These are phyloP conservation scores for Cryptococcus amylolentus DNA, from an alignment of 1,284 basidiomycete species.

Conservation along the genomic window DNA sequence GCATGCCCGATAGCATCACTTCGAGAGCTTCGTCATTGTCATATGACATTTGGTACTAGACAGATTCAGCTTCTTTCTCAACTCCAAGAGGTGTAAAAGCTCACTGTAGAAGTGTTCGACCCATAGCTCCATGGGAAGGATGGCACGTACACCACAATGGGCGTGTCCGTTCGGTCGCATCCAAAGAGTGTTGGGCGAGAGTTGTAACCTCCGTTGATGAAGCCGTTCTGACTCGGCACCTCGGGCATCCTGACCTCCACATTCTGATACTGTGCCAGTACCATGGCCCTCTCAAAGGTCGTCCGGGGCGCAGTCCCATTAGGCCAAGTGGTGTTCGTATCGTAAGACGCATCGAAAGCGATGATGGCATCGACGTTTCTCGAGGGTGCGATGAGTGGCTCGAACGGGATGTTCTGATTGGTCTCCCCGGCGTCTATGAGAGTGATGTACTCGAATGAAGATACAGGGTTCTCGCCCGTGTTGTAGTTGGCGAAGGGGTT, in stretches of 20 bases:
- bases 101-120: conserved; percentile 47
- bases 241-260: conserved; percentile 47
- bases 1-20: conserved; percentile 34
- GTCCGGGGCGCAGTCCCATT: conserved; percentile 53
- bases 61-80: background rate
- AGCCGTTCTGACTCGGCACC: conserved; percentile 52
- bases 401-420: conserved; percentile 54
- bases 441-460: conserved; percentile 41
- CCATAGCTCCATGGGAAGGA: conserved; percentile 52
- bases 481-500: conserved; percentile 51
- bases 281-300: conserved; percentile 35
- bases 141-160: conserved; percentile 52
- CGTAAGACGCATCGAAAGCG: conserved; percentile 55
- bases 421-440: conserved; percentile 55
- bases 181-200: conserved; percentile 52
- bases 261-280: conserved; percentile 27
- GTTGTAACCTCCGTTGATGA: conserved; percentile 55
- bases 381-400: conserved; percentile 53
- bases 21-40: conserved; percentile 38
- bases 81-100: conserved; percentile 1
- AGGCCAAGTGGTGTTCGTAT: conserved; percentile 53
- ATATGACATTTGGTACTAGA: conserved; percentile 45
- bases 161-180: conserved; percentile 47
- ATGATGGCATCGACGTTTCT: conserved; percentile 55
- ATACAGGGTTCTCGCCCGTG: conserved; percentile 40